Conservation (phyloP, 1,139 yeast species). For the Debaryomyces singareniensis region DNA sequence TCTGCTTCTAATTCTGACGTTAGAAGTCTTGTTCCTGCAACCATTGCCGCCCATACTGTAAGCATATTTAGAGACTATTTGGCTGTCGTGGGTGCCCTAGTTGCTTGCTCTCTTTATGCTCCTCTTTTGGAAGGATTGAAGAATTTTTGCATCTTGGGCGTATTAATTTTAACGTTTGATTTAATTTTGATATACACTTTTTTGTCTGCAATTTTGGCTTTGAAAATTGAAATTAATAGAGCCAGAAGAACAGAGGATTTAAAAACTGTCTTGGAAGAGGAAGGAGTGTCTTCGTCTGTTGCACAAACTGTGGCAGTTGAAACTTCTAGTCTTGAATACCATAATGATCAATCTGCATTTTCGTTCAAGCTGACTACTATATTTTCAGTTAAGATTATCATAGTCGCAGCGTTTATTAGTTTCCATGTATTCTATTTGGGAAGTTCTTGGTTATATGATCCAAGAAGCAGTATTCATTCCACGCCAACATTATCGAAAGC, state of each 20-base stretch:
- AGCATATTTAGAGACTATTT: constrained; percentile 75
- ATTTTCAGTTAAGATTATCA: constrained; percentile 56
- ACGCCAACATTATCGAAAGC: constrained; percentile 31
- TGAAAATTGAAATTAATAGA: constrained; percentile 84
- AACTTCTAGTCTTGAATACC: constrained; percentile 48
- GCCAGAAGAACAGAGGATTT: constrained; percentile 82
- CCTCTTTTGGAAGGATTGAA: constrained; percentile 67
- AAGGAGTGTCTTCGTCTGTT: constrained; percentile 73
- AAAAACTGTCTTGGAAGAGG: constrained; percentile 85
- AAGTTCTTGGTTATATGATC: constrained; percentile 56
- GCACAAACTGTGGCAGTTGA: constrained; percentile 54
- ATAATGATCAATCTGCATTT: constrained; percentile 25
- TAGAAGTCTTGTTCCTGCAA: constrained; percentile 43
- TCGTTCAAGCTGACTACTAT: constrained; percentile 32
- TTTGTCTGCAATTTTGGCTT: constrained; percentile 76
- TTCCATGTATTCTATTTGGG: constrained; percentile 75
- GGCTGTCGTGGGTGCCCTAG: constrained; percentile 68
- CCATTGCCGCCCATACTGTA: constrained; percentile 63
- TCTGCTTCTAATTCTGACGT: constrained; percentile 35
- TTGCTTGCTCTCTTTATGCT: constrained; percentile 64
- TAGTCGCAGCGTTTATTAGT: constrained; percentile 63
- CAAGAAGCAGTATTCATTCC: constrained; percentile 23
- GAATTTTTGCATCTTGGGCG: constrained; percentile 77
- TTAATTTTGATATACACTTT: constrained; percentile 73
- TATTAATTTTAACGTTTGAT: constrained; percentile 70